Evolutionary conservation across 768 basidiomycete genomes (phyloP), one percentile per base, ranked within the genome.

Genomic region (Filobasidium wieringae): DNA sequence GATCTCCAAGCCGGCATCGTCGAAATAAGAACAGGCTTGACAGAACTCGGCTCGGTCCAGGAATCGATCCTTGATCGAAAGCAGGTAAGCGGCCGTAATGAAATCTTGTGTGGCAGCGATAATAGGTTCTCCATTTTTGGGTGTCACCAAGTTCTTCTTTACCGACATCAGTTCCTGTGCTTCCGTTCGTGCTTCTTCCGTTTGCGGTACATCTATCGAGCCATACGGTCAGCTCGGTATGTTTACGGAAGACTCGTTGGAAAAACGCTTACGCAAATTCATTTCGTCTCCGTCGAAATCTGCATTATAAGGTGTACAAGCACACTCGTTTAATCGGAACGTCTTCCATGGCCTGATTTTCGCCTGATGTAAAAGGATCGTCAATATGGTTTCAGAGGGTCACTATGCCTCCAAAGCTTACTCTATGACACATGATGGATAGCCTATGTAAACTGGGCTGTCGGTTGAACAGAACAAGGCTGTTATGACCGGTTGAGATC

Each of bases 221-320:
- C 22, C 27, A 7, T 12, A 45, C 0, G 45, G 50, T 12, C 30
- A 31, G 24, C 17, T 22, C 7, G 31, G 43, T 31, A 56, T 14
- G 5, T 11, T 4, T 15, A n/a, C 11, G 22, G n/a, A 4, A 17
- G 24, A 41, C 15, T 26, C 2, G 15, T 41, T 51, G 3, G 27
- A 29, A 7, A 71, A 3, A 37, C 9, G 68, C 88, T 67, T 68
- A 92, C 93, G 95, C 67, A 99, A 77, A 75, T 99, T 99, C 95
- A 99, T 99, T 73, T 99, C 95, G 71, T 99, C 95, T 61, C 95
- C 95, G 71, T 99, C 95, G 64, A 99, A 99, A 78, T 99, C 95
- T 50, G 95, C 95, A 69, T 96, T 96, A 76, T 96, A 97, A 7
- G 95, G 95, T 47, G 88, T 91, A 75, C 95, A 99, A 8, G 96